Percentiles rank a stretch among this genome's conserved stretches.
Conservation (phyloP, 2,329 filamentous ascomycete genomes). For the Alternaria longipes region DNA sequence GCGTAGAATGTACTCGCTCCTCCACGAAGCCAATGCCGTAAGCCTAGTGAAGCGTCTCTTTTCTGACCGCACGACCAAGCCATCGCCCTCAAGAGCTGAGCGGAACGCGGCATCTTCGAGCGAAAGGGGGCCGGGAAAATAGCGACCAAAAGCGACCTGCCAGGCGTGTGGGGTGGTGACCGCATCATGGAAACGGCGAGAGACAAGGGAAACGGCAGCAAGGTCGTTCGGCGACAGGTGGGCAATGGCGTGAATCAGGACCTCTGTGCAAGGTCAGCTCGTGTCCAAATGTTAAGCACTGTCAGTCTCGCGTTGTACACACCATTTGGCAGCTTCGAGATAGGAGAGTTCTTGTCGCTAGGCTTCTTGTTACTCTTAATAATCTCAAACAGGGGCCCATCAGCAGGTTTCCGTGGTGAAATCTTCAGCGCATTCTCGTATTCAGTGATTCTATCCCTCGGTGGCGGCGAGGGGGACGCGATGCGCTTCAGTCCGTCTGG, state of each 20-base stretch:
- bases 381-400: constrained; percentile 62
- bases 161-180: constrained; percentile 93
- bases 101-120: constrained; percentile 53
- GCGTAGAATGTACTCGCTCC: constrained; percentile 91
- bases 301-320: constrained; percentile 38
- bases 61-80: constrained; percentile 69
- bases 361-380: constrained; percentile 58
- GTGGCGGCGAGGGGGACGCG: constrained; percentile 36
- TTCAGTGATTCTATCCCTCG: constrained; percentile 62
- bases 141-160: constrained; percentile 90
- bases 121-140: constrained; percentile 80
- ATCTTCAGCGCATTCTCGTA: constrained; percentile 61
- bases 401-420: constrained; percentile 49
- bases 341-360: constrained; percentile 57
- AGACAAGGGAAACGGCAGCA: constrained; percentile 83
- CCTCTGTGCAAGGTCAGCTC: constrained; percentile 67
- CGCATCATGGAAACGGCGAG: constrained; percentile 83
- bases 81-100: constrained; percentile 55
- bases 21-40: constrained; percentile 87
- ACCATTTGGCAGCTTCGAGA: constrained; percentile 83
- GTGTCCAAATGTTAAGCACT: constrained; percentile 1
- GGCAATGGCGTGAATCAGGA: constrained; percentile 89
- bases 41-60: constrained; percentile 83
- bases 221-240: constrained; percentile 88
- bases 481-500: constrained; percentile 41